Evolutionary conservation across 192 early-diverging fungal genomes (phyloP), one percentile per base, ranked within the genome.

Genomic region (Coemansia sp.): DNA sequence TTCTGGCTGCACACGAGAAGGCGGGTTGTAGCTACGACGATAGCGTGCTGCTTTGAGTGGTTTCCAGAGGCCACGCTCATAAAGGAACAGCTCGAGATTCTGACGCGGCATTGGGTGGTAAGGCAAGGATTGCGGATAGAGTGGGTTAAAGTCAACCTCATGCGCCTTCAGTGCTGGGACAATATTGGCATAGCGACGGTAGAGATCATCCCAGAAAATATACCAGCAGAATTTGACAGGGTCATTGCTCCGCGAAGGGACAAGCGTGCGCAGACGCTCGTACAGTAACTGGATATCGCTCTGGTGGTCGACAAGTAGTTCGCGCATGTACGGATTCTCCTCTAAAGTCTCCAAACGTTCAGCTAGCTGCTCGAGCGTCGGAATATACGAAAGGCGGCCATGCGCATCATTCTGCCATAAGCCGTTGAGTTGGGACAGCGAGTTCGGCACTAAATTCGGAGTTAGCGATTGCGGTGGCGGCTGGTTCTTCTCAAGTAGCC

Each of bases 161-260:
- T 74, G 54, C 62, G 62, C 48, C 18, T 57, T 49, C 9, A 88
- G 61, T 60, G 68, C 52, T 21, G 25, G 52, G 1, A 80, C 84
- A n/a, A 78, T 64, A 7, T 67, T 41, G 24, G 64, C 68, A 63
- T 89, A 86, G n/a, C 86, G 76, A 5, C 86, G 73, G 57, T 85
- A 87, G 2, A 89, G 58, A 44, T 89, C 88, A 54, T 89, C 88
- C 86, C 86, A 89, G 62, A 89, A 87, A 18, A 89, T 65, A 47
- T 85, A 89, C 88, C 88, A 89, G n/a, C 74, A 69, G 58, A 76
- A 73, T 49, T 75, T 76, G 14, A 69, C 63, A 1, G 78, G 78
- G 19, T 81, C 74, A 56, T 75, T 81, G 48, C 66, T 64, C 27
- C 62, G 60, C 0, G 73, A 76, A 0, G 78, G 78, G 47, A 76